Conservation (phyloP, 495 filamentous ascomycete genomes). For the Staphylotrichum tortipilum region DNA sequence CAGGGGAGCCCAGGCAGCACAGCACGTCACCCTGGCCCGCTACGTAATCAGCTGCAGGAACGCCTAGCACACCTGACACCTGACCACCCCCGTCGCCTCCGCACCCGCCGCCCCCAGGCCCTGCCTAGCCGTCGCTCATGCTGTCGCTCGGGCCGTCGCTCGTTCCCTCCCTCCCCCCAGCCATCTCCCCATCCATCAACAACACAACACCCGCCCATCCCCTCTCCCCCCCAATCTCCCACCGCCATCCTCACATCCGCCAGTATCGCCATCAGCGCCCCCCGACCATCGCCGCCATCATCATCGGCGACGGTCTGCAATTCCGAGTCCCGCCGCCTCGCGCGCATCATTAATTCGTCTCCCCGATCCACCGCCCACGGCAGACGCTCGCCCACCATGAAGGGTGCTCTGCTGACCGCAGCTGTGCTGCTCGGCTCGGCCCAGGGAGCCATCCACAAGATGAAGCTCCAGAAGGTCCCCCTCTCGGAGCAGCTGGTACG, state of each 20-base stretch:
- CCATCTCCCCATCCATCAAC: no score
- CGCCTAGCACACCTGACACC: conserved; percentile 7
- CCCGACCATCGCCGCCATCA: background rate
- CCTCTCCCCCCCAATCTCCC: no score
- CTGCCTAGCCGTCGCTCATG: no score
- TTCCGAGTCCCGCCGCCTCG: background rate
- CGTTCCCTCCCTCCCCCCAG: no score
- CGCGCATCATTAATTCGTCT: background rate
- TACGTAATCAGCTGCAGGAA: conserved; percentile 14
- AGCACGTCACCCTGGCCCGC: background rate
- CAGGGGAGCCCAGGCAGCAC: background rate
- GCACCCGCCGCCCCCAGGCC: conserved; percentile 1
- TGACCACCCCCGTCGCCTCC: conserved; percentile 4
- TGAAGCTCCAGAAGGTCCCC: conserved; percentile 95
- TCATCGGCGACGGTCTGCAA: background rate
- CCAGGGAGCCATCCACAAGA: conserved; percentile 77
- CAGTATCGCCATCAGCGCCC: background rate
- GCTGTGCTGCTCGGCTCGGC: conserved; percentile 76
- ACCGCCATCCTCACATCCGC: background rate
- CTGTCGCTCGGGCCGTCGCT: no score
- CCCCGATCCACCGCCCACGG: background rate
- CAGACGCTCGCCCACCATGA: conserved; percentile 54
- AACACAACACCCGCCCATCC: no score
- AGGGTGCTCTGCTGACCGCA: conserved; percentile 65
- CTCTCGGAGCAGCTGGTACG: conserved; percentile 85